These are phyloP conservation scores for Trifolium subterraneum DNA, from an alignment of 306 rosid species.

Conservation along the genomic window DNA sequence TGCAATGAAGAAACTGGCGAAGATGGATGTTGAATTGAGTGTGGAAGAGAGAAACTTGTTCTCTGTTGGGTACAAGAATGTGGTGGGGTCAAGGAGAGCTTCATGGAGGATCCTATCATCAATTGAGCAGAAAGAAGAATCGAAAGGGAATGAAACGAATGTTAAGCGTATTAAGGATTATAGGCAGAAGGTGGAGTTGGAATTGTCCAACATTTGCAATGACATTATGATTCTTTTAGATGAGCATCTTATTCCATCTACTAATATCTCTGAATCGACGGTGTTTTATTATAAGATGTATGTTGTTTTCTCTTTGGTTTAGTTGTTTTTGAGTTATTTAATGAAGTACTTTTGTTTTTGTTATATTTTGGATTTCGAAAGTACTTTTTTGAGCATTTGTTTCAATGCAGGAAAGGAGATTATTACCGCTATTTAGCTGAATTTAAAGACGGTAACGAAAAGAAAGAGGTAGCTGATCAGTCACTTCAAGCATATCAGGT, in stretches of 20 bases:
- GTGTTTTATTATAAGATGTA: constrained; percentile 57
- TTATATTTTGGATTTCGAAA: neutral
- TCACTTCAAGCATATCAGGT: constrained; percentile 56
- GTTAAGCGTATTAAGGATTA: constrained; percentile 44
- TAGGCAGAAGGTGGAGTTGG: constrained; percentile 51
- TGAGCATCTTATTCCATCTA: constrained; percentile 59
- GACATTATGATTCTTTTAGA: constrained; percentile 53
- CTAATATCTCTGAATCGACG: constrained; percentile 41
- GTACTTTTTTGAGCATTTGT: neutral
- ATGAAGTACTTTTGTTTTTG: neutral
- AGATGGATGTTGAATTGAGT: constrained; percentile 50
- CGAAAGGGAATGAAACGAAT: constrained; percentile 50
- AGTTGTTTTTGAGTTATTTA: neutral
- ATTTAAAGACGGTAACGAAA: constrained; percentile 45
- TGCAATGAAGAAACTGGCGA: constrained; percentile 47
- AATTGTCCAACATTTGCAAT: constrained; percentile 49
- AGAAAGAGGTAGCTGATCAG: constrained; percentile 51
- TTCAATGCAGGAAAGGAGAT: constrained; percentile 56
- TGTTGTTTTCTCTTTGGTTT: constrained; percentile 14
- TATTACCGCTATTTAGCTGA: constrained; percentile 51
- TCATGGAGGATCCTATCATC: constrained; percentile 58
- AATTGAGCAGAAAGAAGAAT: constrained; percentile 50
- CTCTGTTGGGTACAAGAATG: constrained; percentile 56
- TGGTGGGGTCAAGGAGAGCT: constrained; percentile 51
- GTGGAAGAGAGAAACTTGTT: constrained; percentile 58